Percentiles rank a stretch among this genome's conserved stretches.
These are phyloP conservation scores for Ampelomyces quisqualis DNA, from an alignment of 2,329 filamentous ascomycete species.

Conservation along the genomic window DNA sequence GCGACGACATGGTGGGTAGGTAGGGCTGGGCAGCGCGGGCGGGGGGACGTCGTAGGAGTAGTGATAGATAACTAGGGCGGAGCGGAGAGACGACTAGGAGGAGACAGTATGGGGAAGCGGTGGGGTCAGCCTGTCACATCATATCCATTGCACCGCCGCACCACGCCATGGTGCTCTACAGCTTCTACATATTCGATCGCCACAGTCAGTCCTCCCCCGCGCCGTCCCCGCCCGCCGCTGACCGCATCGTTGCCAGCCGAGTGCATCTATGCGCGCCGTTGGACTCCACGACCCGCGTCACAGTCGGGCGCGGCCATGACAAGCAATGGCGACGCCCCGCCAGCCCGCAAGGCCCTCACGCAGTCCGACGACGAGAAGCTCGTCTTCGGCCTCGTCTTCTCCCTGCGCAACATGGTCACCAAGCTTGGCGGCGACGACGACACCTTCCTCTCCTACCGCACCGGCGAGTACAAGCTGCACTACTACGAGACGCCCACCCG, in stretches of 20 bases:
- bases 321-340: constrained; percentile 45
- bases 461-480: constrained; percentile 94
- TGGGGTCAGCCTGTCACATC: constrained; percentile 8
- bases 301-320: constrained; percentile 47
- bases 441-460: constrained; percentile 88
- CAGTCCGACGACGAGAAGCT: constrained; percentile 89
- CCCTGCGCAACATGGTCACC: constrained; percentile 91
- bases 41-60: constrained; percentile 3
- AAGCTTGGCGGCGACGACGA: constrained; percentile 93
- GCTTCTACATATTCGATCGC: constrained; percentile 98
- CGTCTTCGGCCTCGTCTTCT: constrained; percentile 96
- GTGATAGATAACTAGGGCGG: too few species aligned
- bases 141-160: constrained; percentile 6
- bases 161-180: constrained; percentile 80
- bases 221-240: constrained; percentile 11
- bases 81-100: constrained; percentile 7
- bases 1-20: constrained; percentile 10
- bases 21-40: constrained; percentile 7
- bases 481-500: constrained; percentile 98
- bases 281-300: constrained; percentile 61
- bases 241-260: constrained; percentile 64
- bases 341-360: constrained; percentile 48
- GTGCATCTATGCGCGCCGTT: constrained; percentile 92
- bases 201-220: constrained; percentile 67
- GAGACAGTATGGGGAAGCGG: constrained; percentile 21